phyloP scores from a whole-genome alignment of 495 filamentous ascomycete species.

The Aspergillus baeticus region DNA sequence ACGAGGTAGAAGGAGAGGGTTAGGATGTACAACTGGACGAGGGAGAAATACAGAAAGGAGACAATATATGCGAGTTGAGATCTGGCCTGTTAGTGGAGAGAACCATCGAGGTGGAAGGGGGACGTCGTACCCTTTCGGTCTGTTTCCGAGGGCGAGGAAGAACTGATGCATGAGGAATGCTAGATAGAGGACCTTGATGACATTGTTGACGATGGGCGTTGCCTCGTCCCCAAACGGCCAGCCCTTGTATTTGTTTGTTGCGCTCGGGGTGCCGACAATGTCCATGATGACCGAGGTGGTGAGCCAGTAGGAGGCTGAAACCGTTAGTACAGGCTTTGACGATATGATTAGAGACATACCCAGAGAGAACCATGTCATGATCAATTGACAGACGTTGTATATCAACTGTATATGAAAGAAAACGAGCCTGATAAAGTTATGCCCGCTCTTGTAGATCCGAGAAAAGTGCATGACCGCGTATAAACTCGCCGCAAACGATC shows the following conservation, averaged over 20 bases:
- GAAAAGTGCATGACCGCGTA: constrained; percentile 98
- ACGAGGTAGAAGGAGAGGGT: constrained; percentile 87
- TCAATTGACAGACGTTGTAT: constrained; percentile 83
- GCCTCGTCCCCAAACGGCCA: constrained; percentile 79
- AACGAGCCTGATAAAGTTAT: constrained; percentile 93
- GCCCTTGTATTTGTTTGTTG: constrained; percentile 44
- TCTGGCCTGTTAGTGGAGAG: not conserved
- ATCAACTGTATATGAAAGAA: constrained; percentile 94
- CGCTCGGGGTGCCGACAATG: constrained; percentile 73
- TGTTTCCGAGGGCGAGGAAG: constrained; percentile 90
- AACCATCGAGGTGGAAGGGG: not conserved
- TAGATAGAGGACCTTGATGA: constrained; percentile 89
- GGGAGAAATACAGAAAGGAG: constrained; percentile 82
- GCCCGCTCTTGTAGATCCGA: constrained; percentile 94
- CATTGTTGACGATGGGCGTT: constrained; percentile 87
- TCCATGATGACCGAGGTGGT: constrained; percentile 97
- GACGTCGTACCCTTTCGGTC: constrained; percentile 73
- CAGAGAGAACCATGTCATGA: constrained; percentile 94
- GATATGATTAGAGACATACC: constrained; percentile 51
- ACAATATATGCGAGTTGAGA: constrained; percentile 60
- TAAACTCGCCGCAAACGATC: constrained; percentile 93
- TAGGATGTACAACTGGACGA: constrained; percentile 87
- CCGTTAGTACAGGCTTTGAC: constrained; percentile 2
- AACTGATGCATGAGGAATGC: constrained; percentile 91
- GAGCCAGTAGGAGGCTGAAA: constrained; percentile 82